These are phyloP conservation scores for Hyphodiscus sp. DNA, from an alignment of 2,329 filamentous ascomycete species.

Conservation along the genomic window DNA sequence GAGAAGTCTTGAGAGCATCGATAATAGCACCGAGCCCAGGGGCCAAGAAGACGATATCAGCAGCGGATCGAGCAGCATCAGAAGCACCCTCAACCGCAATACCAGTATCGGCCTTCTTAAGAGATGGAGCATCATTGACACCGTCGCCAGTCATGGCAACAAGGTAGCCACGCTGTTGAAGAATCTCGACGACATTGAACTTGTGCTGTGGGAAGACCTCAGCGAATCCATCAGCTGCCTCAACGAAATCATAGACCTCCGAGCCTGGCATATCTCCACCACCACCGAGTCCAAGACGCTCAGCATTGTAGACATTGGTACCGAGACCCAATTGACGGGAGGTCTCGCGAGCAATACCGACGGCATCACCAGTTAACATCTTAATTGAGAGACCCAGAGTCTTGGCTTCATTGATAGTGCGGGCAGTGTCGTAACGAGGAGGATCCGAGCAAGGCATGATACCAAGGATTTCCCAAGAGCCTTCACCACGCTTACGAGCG, in stretches of 20 bases:
- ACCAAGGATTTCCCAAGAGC: slow-evolving; percentile 83
- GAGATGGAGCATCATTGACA: slow-evolving; percentile 87
- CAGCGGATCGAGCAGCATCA: slow-evolving; percentile 82
- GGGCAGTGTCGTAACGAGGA: slow-evolving; percentile 82
- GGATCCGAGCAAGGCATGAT: slow-evolving; percentile 95
- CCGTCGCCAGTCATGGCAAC: slow-evolving; percentile 96
- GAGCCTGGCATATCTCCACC: slow-evolving; percentile 91
- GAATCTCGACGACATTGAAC: slow-evolving; percentile 88
- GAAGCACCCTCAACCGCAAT: slow-evolving; percentile 91
- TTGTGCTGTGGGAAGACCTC: slow-evolving; percentile 95
- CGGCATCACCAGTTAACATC: slow-evolving; percentile 93
- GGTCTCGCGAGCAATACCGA: slow-evolving; percentile 87
- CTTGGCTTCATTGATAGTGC: slow-evolving; percentile 87
- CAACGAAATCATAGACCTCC: slow-evolving; percentile 91
- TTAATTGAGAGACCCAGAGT: slow-evolving; percentile 83
- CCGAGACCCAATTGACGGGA: slow-evolving; percentile 86
- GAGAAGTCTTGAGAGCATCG: slow-evolving; percentile 84
- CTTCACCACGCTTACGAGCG: slow-evolving; percentile 78
- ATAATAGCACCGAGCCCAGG: slow-evolving; percentile 89
- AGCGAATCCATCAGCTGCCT: slow-evolving; percentile 90
- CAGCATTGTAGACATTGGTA: slow-evolving; percentile 90
- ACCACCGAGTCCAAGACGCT: slow-evolving; percentile 82
- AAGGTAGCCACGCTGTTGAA: slow-evolving; percentile 87
- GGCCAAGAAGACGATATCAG: slow-evolving; percentile 90
- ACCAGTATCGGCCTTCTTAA: slow-evolving; percentile 95